Conservation (phyloP, 306 rosid genomes). For the Abrus pulchellus region DNA sequence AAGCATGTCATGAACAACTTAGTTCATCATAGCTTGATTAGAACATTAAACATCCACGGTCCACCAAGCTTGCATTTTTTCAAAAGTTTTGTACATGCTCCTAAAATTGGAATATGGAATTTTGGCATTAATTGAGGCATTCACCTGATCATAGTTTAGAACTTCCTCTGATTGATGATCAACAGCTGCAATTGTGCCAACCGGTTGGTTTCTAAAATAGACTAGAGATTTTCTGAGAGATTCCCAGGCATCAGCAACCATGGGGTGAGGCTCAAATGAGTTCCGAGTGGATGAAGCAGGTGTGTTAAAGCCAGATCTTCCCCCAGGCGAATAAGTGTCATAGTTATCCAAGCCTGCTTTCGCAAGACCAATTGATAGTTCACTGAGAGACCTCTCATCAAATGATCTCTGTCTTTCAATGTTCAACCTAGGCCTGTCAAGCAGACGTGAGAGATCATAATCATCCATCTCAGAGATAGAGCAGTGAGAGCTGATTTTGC, state of each 20-base stretch:
- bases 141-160: conserved; percentile 89
- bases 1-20: background rate
- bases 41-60: background rate
- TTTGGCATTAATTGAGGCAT: conserved; percentile 8
- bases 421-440: conserved; percentile 78
- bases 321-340: conserved; percentile 80
- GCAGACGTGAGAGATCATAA: conserved; percentile 75
- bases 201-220: conserved; percentile 74
- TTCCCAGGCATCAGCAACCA: conserved; percentile 97
- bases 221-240: conserved; percentile 84
- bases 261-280: conserved; percentile 96
- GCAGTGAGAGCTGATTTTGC: conserved; percentile 74
- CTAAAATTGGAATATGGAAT: background rate
- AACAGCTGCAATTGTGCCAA: conserved; percentile 88
- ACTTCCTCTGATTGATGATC: conserved; percentile 92
- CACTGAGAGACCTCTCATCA: conserved; percentile 95
- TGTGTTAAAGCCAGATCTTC: conserved; percentile 81
- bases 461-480: conserved; percentile 88
- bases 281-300: conserved; percentile 82
- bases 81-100: background rate
- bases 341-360: conserved; percentile 70
- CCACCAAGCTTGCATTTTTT: background rate
- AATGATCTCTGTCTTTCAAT: conserved; percentile 89
- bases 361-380: conserved; percentile 69
- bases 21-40: background rate